A percentile compares a stretch with the other conserved stretches of the same genome.
Conservation (phyloP, 192 early-diverging fungal species). For the Rhizoclosmatium sp. region DNA sequence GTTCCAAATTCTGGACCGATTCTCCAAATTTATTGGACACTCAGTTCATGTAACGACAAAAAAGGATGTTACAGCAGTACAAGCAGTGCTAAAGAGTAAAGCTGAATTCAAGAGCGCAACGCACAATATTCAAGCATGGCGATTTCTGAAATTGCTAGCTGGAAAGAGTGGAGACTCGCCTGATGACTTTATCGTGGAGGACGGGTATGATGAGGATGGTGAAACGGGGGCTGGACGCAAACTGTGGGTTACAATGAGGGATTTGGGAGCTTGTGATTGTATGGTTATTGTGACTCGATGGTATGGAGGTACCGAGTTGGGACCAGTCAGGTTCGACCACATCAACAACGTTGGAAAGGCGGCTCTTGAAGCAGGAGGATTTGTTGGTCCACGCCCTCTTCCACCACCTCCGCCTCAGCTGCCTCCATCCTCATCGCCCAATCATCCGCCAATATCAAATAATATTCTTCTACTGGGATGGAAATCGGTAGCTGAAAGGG, state of each 20-base stretch:
- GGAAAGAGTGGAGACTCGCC: not conserved
- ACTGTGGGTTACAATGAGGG: conserved; percentile 22
- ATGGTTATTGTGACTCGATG: conserved; percentile 32
- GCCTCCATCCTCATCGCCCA: not conserved
- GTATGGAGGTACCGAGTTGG: conserved; percentile 35
- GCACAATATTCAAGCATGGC: conserved; percentile 36
- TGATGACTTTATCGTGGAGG: conserved; percentile 31
- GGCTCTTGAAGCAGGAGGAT: conserved; percentile 28
- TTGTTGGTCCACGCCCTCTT: not conserved
- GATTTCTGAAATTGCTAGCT: conserved; percentile 13
- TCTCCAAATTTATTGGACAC: conserved; percentile 30
- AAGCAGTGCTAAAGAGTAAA: not conserved
- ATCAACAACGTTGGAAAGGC: conserved; percentile 26
- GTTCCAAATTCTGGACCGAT: conserved; percentile 19
- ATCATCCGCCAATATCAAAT: not conserved
- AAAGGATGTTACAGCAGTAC: conserved; percentile 18
- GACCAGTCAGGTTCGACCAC: conserved; percentile 38
- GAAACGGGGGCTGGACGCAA: conserved; percentile 28
- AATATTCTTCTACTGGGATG: too few species aligned
- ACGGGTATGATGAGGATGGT: conserved; percentile 37
- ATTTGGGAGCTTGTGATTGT: conserved; percentile 29
- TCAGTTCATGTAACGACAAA: not conserved
- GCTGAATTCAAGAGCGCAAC: conserved; percentile 29
- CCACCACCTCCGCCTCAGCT: not conserved
- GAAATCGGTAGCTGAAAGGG: conserved; percentile 16